Conservation (phyloP, 2,329 filamentous ascomycete genomes). For the Clonostachys byssicola region DNA sequence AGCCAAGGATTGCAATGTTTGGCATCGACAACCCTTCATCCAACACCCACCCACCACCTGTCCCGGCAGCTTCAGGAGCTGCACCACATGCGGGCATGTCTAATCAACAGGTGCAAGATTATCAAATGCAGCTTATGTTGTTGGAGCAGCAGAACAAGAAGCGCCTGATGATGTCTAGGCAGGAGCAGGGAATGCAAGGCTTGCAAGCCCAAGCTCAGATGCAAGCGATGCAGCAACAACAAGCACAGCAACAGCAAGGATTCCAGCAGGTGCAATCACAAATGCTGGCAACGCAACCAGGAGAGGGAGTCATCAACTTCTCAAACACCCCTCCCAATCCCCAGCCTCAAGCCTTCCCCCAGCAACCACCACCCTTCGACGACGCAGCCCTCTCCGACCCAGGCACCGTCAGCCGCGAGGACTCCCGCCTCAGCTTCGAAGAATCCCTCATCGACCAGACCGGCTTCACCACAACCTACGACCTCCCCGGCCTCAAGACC, state of each 20-base stretch:
- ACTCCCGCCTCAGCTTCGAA: constrained; percentile 19
- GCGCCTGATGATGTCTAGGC: constrained; percentile 66
- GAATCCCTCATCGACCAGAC: constrained; percentile 54
- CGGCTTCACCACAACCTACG: constrained; percentile 57
- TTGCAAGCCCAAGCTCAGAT: background rate
- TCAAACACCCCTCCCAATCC: too few relatives aligned
- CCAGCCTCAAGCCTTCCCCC: too few relatives aligned
- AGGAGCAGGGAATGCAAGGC: constrained; percentile 49
- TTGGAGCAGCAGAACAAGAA: constrained; percentile 79
- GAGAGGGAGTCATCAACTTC: too few relatives aligned
- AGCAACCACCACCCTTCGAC: too few relatives aligned
- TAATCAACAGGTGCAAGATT: constrained; percentile 81
- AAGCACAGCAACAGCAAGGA: background rate
- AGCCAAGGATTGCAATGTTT: background rate
- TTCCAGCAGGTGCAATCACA: too few relatives aligned
- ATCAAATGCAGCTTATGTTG: constrained; percentile 82
- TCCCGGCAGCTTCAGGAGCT: constrained; percentile 31
- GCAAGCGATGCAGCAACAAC: background rate
- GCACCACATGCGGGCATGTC: constrained; percentile 44
- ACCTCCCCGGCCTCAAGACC: constrained; percentile 54
- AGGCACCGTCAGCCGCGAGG: background rate
- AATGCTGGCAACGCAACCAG: too few relatives aligned
- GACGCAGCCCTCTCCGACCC: background rate
- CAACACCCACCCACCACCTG: constrained; percentile 40
- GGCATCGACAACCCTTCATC: constrained; percentile 21